phyloP scores from a whole-genome alignment of 148 eudicot genomes.

The Camellia japonica region DNA sequence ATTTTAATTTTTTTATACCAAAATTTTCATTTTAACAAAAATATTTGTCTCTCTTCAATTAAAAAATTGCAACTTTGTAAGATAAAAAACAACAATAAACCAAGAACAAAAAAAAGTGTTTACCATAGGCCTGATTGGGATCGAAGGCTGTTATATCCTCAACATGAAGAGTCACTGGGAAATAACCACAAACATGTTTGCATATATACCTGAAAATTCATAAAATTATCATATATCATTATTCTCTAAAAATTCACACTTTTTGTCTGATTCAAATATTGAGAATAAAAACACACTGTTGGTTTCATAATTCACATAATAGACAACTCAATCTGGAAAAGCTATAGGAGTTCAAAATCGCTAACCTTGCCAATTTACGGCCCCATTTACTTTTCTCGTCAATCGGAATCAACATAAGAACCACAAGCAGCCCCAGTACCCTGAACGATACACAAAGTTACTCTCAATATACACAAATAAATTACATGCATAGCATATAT shows the following conservation, averaged over 20 bases:
- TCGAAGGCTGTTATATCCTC: constrained; percentile 82
- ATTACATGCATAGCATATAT: constrained; percentile 16
- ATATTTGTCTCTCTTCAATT: background rate
- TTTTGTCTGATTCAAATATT: background rate
- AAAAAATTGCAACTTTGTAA: too few species aligned
- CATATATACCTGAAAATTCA: constrained; percentile 59
- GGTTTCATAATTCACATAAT: background rate
- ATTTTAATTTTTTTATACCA: background rate
- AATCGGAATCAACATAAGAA: constrained; percentile 64
- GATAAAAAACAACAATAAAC: background rate
- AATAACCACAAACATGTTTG: constrained; percentile 85
- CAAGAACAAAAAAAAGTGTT: background rate
- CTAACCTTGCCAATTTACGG: constrained; percentile 62
- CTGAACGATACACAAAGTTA: constrained; percentile 28
- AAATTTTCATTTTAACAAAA: background rate
- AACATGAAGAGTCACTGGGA: constrained; percentile 65
- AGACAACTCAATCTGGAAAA: background rate
- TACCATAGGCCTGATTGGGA: constrained; percentile 82
- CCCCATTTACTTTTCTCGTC: constrained; percentile 71
- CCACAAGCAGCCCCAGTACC: constrained; percentile 55
- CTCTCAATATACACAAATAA: background rate
- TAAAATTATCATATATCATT: background rate
- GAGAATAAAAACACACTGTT: too few species aligned
- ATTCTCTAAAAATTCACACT: too few species aligned
- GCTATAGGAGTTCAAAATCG: background rate